These are phyloP conservation scores for Fusarium oligoseptatum DNA, from an alignment of 2,329 filamentous ascomycete species.

Conservation along the genomic window DNA sequence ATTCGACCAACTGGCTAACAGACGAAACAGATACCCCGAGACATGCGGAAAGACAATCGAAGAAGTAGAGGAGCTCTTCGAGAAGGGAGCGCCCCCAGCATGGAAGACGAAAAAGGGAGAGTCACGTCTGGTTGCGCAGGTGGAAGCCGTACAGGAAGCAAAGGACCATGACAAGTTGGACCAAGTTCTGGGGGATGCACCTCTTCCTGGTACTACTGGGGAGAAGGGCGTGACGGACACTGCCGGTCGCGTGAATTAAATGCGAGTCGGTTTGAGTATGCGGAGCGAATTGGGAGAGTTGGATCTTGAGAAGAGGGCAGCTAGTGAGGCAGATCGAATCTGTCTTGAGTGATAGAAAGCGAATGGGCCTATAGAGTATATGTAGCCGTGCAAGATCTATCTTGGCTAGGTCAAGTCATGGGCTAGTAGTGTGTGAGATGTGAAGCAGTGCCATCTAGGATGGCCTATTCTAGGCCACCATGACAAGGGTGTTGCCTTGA, in stretches of 20 bases:
- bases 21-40: conserved; percentile 9
- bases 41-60: conserved; percentile 21
- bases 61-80: conserved; percentile 14
- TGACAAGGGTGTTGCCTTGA: neutral
- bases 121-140: conserved; percentile 15
- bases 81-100: conserved; percentile 3
- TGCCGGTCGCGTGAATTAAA: neutral
- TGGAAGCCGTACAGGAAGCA: conserved; percentile 12
- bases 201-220: neutral
- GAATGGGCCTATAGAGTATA: neutral
- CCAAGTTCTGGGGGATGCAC: neutral
- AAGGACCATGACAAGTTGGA: conserved; percentile 23
- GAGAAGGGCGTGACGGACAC: neutral
- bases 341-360: neutral
- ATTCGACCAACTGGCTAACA: neutral
- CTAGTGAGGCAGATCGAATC: neutral
- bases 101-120: conserved; percentile 28
- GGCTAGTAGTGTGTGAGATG: neutral
- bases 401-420: neutral
- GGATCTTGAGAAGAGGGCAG: neutral
- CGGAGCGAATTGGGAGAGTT: neutral
- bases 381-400: neutral
- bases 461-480: neutral
- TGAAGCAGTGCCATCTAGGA: neutral
- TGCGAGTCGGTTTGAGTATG: neutral